Evolutionary conservation across 1,284 basidiomycete genomes (phyloP), one percentile per base, ranked within the genome.

Genomic region (Heterobasidion annosum): DNA sequence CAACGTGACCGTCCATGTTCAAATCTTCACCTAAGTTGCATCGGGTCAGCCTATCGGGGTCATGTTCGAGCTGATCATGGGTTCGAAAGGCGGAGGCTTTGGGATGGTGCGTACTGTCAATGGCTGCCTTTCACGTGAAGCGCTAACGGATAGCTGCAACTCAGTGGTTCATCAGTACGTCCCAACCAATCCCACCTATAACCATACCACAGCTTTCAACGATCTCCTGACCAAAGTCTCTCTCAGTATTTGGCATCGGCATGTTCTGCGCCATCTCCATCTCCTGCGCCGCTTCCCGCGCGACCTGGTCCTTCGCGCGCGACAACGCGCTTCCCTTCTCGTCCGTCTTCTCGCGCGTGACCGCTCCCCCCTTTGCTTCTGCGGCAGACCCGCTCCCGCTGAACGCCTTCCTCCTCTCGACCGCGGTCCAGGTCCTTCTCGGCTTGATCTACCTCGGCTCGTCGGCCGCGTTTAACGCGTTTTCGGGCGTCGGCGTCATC

Each of bases 271-370:
- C 76, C 44, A 76, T 81, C 51, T 81, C 81, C 18, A 79, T 84
- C 58, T 75, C 81, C 55, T 83, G 82, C 50, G 82, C 82, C 1
- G 77, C 81, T 10, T 85, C 83, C 1, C 76, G 87, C 16, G 82
- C 85, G 63, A 81, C 81, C 1, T 84, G 82, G 71, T 79, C 81
- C 40, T 88, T 90, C 59, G 85, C 86, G 0, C 74, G 85, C 1
- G 88, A 90, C 67, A 70, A 74, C 53, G 85, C 83, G 8, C 73
- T 88, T 18, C 84, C 83, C 1, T 78, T 84, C 60, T 76, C 78
- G 32, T 50, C 54, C 2, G 63, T 73, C 50, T 82, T 87, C 63
- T 65, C 78, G 1, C 68, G 67, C 34, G 72, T 84, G 59, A 75
- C 78, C 60, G 56, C 56, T 8, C 40, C 68, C 51, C 50, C 55